Percentiles rank a stretch among this genome's conserved stretches.
phyloP scores from a whole-genome alignment of 352 stramenopile genomes.

The Bremia lactucae region DNA sequence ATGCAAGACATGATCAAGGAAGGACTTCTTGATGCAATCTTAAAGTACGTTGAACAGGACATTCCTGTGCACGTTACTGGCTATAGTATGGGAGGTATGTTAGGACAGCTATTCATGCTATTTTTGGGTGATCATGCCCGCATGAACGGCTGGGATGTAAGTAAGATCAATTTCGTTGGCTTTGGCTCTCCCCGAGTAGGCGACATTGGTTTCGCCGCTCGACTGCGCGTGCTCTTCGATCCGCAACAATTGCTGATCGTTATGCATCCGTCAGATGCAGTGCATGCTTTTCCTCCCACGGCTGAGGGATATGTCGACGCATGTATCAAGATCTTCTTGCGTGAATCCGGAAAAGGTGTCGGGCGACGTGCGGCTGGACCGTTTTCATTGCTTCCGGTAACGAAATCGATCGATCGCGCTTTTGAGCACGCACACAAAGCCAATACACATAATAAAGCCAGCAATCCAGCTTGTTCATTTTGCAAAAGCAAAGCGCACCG shows the following conservation, averaged over 20 bases:
- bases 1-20: constrained; percentile 81
- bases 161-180: constrained; percentile 77
- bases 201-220: constrained; percentile 67
- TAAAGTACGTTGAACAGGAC: constrained; percentile 64
- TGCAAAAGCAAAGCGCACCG: constrained; percentile 53
- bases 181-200: constrained; percentile 75
- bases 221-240: constrained; percentile 63
- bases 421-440: constrained; percentile 59
- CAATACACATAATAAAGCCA: constrained; percentile 16
- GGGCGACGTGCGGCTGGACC: constrained; percentile 46
- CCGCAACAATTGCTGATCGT: constrained; percentile 72
- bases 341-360: constrained; percentile 54
- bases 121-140: constrained; percentile 67
- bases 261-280: constrained; percentile 74
- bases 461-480: constrained; percentile 36
- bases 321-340: constrained; percentile 79
- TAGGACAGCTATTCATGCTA: constrained; percentile 70
- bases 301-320: constrained; percentile 71
- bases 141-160: constrained; percentile 58
- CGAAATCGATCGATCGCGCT: constrained; percentile 62
- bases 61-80: constrained; percentile 71
- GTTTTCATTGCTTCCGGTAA: constrained; percentile 73
- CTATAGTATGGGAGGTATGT: constrained; percentile 81
- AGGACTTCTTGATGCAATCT: constrained; percentile 59
- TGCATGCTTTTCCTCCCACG: constrained; percentile 75